A percentile compares a stretch with the other conserved stretches of the same genome.
Evolutionary conservation across 169 alveolate species (phyloP).

Genomic region (Eimeria brunetti): DNA sequence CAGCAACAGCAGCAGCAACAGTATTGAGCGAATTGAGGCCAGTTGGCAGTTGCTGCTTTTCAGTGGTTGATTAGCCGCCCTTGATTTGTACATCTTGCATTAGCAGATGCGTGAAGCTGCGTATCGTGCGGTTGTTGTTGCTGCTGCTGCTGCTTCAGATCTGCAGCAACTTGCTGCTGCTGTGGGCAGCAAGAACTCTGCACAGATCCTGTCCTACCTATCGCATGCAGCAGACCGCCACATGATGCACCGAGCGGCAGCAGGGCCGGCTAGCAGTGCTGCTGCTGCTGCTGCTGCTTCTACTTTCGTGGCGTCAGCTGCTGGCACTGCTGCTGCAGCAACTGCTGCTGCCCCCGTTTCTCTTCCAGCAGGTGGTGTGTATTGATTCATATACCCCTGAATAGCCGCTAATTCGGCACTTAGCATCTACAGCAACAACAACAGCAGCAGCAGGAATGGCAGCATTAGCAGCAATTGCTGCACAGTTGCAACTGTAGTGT

Average conservation of each 20-base stretch:
- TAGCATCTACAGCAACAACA: not conserved
- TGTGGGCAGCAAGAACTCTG: constrained; percentile 64
- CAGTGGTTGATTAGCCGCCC: not conserved
- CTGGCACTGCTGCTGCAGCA: constrained; percentile 14
- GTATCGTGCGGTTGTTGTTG: not conserved
- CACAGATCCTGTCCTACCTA: constrained; percentile 65
- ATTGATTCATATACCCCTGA: not conserved
- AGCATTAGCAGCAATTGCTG: not conserved
- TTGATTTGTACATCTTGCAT: not conserved
- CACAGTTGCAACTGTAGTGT: not conserved
- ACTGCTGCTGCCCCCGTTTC: not conserved
- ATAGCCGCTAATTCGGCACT: not conserved
- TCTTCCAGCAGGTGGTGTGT: constrained; percentile 2
- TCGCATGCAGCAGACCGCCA: constrained; percentile 66
- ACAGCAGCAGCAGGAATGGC: constrained; percentile 5
- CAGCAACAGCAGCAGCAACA: constrained; percentile 24
- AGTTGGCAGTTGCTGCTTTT: not conserved
- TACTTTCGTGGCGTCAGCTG: not conserved
- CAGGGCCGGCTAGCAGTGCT: constrained; percentile 16
- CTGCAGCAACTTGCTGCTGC: constrained; percentile 77
- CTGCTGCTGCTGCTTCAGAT: constrained; percentile 48
- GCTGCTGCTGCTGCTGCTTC: constrained; percentile 48
- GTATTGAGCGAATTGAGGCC: not conserved
- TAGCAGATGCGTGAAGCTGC: not conserved
- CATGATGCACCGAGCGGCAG: constrained; percentile 57